Base-by-base conservation (phyloP, 1,139 yeast species). In the Pichia sp. region DNA sequence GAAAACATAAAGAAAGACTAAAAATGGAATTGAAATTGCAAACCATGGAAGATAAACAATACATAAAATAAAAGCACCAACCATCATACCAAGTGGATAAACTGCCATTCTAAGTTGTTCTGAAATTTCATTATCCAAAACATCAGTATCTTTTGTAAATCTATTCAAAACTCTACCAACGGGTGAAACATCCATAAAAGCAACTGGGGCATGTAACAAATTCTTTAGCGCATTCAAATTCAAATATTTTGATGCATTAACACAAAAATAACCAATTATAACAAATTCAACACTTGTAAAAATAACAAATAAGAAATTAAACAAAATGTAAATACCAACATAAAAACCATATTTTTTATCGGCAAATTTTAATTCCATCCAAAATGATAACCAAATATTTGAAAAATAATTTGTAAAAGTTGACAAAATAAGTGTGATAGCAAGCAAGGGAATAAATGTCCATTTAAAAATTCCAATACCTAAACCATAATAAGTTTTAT, bases 301-400 rank as follows among this genome's bases (percentile, higher is more conserved):
- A 28, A 73, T 54, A 18, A 74, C 70, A 51, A 73, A 54, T 34
- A 62, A 38, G n/a, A 63, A 38, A 9, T 75, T 70, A 53, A 77
- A 75, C 75, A 81, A 69, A 43, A 83, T 80, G 61, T 85, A 86
- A 41, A 85, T 56, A 1, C 89, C 96, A 69, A 87, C 84, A 67
- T 89, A 89, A 59, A 81, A 79, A 3, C 78, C 77, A 50, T 75
- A 70, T 1, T 79, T 58, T 47, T 75, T 69, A 22, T 62, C 62
- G 1, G 63, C 53, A 62, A 84, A 88, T 63, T 78, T 81, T 48
- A 73, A 52, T 25, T 75, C 77, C 3, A 86, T 76, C 97, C 97
- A 90, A 67, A 80, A 90, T 0, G 96, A 84, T 56, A 90, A 73
- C 96, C 96, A 90, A 31, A 84, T 83, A 61, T 84, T 86, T 38